phyloP scores from a whole-genome alignment of 2,329 filamentous ascomycete genomes.

The Pyrenochaeta sp. region DNA sequence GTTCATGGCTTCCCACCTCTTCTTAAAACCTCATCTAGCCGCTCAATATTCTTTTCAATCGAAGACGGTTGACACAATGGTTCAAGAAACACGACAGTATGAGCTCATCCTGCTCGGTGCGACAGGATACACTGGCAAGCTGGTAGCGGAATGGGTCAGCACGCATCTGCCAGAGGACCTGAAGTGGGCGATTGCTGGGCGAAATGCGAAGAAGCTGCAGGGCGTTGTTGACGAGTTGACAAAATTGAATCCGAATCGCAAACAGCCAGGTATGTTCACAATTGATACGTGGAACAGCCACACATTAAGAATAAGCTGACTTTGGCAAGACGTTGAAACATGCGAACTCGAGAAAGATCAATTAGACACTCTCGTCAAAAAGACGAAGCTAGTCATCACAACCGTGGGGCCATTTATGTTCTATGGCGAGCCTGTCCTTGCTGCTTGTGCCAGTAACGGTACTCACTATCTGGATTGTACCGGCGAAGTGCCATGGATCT shows the following conservation, averaged over 20 bases:
- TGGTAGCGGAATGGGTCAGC: slow-evolving; percentile 78
- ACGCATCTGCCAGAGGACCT: slow-evolving; percentile 75
- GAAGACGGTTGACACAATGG: slow-evolving; percentile 27
- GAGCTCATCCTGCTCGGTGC: slow-evolving; percentile 74
- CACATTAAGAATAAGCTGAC: background rate
- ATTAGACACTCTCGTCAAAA: slow-evolving; percentile 61
- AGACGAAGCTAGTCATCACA: slow-evolving; percentile 67
- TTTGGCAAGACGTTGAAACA: slow-evolving; percentile 49
- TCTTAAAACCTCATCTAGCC: slow-evolving; percentile 9
- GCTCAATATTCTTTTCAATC: slow-evolving; percentile 8
- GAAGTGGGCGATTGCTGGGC: slow-evolving; percentile 88
- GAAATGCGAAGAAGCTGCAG: slow-evolving; percentile 79
- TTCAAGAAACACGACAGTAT: slow-evolving; percentile 59
- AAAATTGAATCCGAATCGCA: slow-evolving; percentile 72
- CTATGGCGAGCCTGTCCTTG: slow-evolving; percentile 70
- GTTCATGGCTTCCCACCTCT: slow-evolving; percentile 12
- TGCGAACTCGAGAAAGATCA: slow-evolving; percentile 58
- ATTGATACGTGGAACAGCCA: background rate
- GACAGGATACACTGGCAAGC: slow-evolving; percentile 83
- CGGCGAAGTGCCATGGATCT: slow-evolving; percentile 71
- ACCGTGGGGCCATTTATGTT: slow-evolving; percentile 70
- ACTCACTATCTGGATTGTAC: slow-evolving; percentile 75
- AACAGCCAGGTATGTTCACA: slow-evolving; percentile 68
- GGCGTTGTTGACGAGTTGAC: slow-evolving; percentile 73
- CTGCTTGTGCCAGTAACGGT: slow-evolving; percentile 69